These are phyloP conservation scores for Russula abietina DNA, from an alignment of 768 basidiomycete genomes.

Conservation along the genomic window DNA sequence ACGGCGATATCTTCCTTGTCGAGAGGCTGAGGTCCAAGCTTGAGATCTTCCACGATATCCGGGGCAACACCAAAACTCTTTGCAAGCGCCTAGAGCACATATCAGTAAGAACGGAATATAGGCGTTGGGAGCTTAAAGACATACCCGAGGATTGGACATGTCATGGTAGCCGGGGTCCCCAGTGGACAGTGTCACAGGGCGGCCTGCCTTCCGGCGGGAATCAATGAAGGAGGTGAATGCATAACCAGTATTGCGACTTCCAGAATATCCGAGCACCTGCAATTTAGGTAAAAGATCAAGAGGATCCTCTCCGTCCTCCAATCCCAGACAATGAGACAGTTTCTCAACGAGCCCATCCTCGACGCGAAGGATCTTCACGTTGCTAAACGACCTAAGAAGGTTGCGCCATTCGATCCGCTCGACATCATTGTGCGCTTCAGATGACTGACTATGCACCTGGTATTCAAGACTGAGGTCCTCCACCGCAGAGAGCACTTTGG, in stretches of 20 bases:
- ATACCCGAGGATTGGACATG: too few relatives aligned
- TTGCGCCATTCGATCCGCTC: neutral
- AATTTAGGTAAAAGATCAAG: neutral
- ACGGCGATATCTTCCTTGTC: too few relatives aligned
- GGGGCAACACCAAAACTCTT: too few relatives aligned
- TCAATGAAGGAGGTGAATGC: neutral
- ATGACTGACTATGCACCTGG: accelerated
- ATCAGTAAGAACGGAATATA: too few relatives aligned
- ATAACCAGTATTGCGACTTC: neutral
- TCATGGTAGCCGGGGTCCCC: too few relatives aligned
- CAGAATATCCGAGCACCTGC: neutral
- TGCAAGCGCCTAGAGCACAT: too few relatives aligned
- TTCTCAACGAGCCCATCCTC: neutral
- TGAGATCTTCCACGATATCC: too few relatives aligned
- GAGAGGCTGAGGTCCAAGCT: too few relatives aligned
- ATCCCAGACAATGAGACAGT: neutral
- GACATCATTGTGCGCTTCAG: neutral
- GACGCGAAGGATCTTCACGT: neutral
- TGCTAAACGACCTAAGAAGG: neutral
- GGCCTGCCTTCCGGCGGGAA: neutral
- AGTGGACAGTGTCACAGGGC: too few relatives aligned
- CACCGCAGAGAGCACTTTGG: neutral
- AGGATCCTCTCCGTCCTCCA: neutral
- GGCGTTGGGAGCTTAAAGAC: too few relatives aligned
- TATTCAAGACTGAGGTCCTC: neutral